Evolutionary conservation across 345 rosid species (phyloP), one percentile per base, ranked within the genome.

Genomic region (Corchorus olitorius): DNA sequence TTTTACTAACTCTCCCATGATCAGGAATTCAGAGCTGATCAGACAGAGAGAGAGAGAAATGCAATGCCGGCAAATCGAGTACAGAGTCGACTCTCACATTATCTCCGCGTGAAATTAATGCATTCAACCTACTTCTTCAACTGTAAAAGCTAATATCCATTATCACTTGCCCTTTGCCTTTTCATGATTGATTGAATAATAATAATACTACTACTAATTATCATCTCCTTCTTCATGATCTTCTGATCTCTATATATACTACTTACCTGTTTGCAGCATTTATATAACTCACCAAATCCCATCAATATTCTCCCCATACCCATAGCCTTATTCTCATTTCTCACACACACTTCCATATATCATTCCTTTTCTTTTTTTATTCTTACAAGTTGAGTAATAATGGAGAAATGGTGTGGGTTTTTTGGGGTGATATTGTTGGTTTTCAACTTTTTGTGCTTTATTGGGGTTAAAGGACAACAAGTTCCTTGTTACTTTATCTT

Each of bases 401-500:
- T 83, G 87, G 85, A 78, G 83, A 83, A 83, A 65, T 78, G 83
- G 73, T 80, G 79, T 72, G 75, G 70, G 8, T 54, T 79, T 65
- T 68, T 64, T 64, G 7, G 76, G 80, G 49, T 64, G 65, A 70
- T 77, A 63, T 9, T 76, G 59, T 20, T 70, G 65, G 37, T 70
- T 55, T 59, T 80, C 70, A 5, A 14, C 8, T 33, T 12, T 78
- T 52, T 78, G 61, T 37, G 71, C 34, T 73, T 63, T 27, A 27
- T 27, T 52, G 79, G 69, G 4, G 83, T 64, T 19, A 76, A 45
- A 54, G 91, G 83, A 10, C 93, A 93, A 1, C 90, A 88, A 72
- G 97, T 82, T 39, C 97, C 98, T 37, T 90, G 97, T 77, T 92
- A 85, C 85, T 94, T 92, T 78, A 81, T 92, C 65, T 94, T 94